Conservation (phyloP, 1,139 yeast species). For the Kluyveromyces marxianus region DNA sequence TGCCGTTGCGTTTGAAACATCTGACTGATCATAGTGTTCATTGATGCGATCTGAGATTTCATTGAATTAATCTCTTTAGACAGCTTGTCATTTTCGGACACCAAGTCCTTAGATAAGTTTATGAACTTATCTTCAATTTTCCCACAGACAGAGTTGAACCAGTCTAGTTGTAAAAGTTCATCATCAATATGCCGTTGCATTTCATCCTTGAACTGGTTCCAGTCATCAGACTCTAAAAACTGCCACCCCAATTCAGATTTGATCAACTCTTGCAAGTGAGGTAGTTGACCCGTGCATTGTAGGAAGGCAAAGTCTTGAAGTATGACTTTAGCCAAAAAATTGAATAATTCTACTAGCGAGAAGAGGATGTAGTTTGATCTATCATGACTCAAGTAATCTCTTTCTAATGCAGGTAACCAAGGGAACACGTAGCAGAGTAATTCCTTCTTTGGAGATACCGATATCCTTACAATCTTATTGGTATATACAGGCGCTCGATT, state of each 20-base stretch:
- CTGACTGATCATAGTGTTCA: constrained; percentile 23
- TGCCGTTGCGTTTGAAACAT: constrained; percentile 24
- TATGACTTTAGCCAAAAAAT: constrained; percentile 24
- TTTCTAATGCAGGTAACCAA: constrained; percentile 25
- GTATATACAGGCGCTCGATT: constrained; percentile 1
- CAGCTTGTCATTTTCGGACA: constrained; percentile 26
- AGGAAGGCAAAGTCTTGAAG: constrained; percentile 27
- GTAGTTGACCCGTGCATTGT: constrained; percentile 12
- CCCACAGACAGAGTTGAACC: constrained; percentile 9
- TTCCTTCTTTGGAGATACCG: constrained; percentile 20
- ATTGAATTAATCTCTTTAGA: constrained; percentile 25
- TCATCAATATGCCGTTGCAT: constrained; percentile 9
- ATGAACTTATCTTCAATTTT: constrained; percentile 20
- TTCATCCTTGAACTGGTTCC: constrained; percentile 6
- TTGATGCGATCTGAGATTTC: constrained; percentile 21
- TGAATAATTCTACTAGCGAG: constrained; percentile 28
- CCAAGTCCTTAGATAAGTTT: constrained; percentile 23
- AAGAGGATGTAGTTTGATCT: constrained; percentile 28
- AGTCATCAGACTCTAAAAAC: constrained; percentile 5
- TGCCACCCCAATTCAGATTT: constrained; percentile 7
- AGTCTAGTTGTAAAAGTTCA: constrained; percentile 5
- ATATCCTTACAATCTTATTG: constrained; percentile 7
- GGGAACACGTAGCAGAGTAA: constrained; percentile 24
- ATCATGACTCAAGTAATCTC: constrained; percentile 23
- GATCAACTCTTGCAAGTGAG: constrained; percentile 7